Evolutionary conservation across 495 filamentous ascomycete genomes (phyloP).

Genomic region (Coniosporium apollinis): DNA sequence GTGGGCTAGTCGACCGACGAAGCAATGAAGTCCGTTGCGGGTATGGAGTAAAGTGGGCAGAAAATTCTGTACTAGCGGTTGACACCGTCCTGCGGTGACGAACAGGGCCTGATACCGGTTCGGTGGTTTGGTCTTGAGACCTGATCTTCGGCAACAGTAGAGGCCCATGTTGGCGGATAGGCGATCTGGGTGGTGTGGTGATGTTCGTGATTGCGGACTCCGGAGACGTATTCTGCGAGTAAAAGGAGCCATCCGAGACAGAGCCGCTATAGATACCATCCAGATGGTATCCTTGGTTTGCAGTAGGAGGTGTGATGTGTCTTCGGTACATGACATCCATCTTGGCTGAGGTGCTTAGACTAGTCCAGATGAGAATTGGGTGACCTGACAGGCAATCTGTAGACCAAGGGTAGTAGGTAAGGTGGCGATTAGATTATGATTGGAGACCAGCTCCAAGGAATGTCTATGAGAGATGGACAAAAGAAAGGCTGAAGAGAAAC

Average conservation of each 20-base stretch:
- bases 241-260: constrained; percentile 36
- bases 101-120: constrained; percentile 32
- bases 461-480: constrained; percentile 5
- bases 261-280: constrained; percentile 20
- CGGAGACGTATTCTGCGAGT: constrained; percentile 58
- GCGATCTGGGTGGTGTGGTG: constrained; percentile 54
- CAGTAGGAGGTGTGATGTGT: constrained; percentile 20
- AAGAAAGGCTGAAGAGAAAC: constrained; percentile 6
- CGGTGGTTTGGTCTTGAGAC: constrained; percentile 63
- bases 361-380: too few species aligned
- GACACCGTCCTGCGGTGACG: constrained; percentile 39
- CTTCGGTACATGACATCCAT: constrained; percentile 20
- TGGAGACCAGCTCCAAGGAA: constrained; percentile 13
- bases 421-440: constrained; percentile 10
- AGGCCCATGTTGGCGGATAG: constrained; percentile 65
- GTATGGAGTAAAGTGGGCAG: constrained; percentile 30
- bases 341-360: constrained; percentile 1
- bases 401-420: not conserved
- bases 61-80: constrained; percentile 31
- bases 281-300: constrained; percentile 14
- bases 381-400: too few species aligned
- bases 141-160: constrained; percentile 75
- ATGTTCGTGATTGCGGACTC: constrained; percentile 54
- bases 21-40: constrained; percentile 25
- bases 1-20: constrained; percentile 49